These are phyloP conservation scores for Aspergillus japonicus DNA, from an alignment of 2,329 filamentous ascomycete genomes.

Conservation along the genomic window DNA sequence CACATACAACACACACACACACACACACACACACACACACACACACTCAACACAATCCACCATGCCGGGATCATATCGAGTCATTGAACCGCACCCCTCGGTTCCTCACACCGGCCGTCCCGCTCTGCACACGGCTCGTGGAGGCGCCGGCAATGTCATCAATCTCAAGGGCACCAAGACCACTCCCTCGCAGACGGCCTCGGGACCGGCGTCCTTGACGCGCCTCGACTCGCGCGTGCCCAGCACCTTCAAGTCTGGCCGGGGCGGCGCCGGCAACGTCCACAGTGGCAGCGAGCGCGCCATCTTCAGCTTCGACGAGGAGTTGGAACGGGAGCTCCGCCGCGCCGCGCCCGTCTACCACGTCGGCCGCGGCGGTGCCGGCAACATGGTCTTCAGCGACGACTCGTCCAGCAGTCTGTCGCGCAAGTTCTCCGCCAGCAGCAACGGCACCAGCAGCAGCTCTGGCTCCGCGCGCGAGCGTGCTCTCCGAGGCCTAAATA, in stretches of 20 bases:
- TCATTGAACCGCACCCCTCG: constrained; percentile 63
- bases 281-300: constrained; percentile 54
- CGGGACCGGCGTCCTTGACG: constrained; percentile 51
- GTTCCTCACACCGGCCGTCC: constrained; percentile 49
- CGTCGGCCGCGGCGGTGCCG: constrained; percentile 61
- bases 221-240: constrained; percentile 48
- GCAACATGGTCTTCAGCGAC: constrained; percentile 48
- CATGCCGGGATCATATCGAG: constrained; percentile 48
- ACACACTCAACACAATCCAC: constrained; percentile 11
- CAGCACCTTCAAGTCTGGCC: constrained; percentile 46
- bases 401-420: constrained; percentile 27
- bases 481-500: constrained; percentile 38
- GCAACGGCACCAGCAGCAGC: constrained; percentile 38
- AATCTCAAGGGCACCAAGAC: constrained; percentile 53
- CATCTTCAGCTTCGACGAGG: constrained; percentile 68
- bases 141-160: constrained; percentile 59
- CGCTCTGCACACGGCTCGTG: constrained; percentile 54
- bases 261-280: constrained; percentile 58
- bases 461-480: constrained; percentile 35
- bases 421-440: constrained; percentile 39
- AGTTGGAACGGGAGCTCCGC: constrained; percentile 58
- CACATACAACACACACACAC: constrained; percentile 1
- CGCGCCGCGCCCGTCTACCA: constrained; percentile 62
- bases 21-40: not conserved
- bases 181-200: constrained; percentile 46